Base-by-base conservation (phyloP, 495 filamentous ascomycete species). In the Cercophora scortea region DNA sequence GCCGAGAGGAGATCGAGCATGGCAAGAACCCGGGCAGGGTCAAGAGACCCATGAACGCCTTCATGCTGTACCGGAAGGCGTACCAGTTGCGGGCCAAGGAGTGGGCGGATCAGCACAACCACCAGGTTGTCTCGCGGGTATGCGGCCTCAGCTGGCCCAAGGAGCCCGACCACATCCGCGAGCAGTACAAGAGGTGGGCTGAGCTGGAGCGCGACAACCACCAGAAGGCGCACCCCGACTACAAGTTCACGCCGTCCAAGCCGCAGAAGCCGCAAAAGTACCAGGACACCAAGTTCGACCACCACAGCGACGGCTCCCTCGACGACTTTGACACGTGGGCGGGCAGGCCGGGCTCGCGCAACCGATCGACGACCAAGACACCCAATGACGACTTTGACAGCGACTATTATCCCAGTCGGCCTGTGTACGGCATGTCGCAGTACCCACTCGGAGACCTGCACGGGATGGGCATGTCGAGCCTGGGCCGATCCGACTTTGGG, bases 61-160 rank as follows among this genome's bases (percentile, higher is more conserved):
- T 97, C 76, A 97, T 98, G 88, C 78, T 98, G 25, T 98, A 98
- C 66, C 86, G 94, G 8, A 95, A 91, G 45, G 89, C 92, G 6
- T 97, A 87, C 61, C 86, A 92, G 19, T 89, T 92, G 40, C 79
- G 90, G 6, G 86, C 86, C 50, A 96, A 96, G 67, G 68, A 79
- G 40, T 89, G 83, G 79, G 87, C 88, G 54, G 72, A 79, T 8
- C 86, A 95, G 61, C 92, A 90, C 69, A 96, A 97, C 70, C 92
- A 97, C 61, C 93, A 98, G 63, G 77, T 94, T 16, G 89, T 98
- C 51, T 96, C 93, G 3, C 81, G 80, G 17, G 79, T 90, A 17
- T 86, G 87, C 44, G 93, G 93, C 13, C 69, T 79, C 47, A 91
- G 89, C 70, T 98, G 93, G 93, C 82, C 81, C 32, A 68, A 89